Percentiles rank a stretch among this genome's conserved stretches.
These are phyloP conservation scores for Starmerella roubikii DNA, from an alignment of 805 yeast species.

Conservation along the genomic window DNA sequence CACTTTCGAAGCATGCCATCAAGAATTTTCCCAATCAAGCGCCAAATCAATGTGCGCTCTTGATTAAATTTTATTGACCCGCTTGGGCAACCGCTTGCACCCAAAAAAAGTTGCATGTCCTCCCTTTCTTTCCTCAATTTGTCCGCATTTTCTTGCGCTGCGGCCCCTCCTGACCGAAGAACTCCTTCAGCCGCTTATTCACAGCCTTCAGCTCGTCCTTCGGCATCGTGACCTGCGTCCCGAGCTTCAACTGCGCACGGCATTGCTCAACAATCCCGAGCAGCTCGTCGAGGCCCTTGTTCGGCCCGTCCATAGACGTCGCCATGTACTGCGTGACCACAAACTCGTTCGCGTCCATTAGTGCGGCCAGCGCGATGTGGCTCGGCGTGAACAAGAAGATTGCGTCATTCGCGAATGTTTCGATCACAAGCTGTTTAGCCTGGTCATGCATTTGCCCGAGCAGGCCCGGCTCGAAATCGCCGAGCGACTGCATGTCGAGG, in stretches of 20 bases:
- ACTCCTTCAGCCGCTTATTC: constrained; percentile 26
- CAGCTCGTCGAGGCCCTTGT: constrained; percentile 17
- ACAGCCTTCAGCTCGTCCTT: constrained; percentile 26
- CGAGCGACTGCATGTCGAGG: constrained; percentile 64
- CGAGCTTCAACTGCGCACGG: constrained; percentile 16
- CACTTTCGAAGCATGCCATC: too few species aligned
- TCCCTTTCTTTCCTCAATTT: too few species aligned
- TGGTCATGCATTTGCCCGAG: constrained; percentile 58
- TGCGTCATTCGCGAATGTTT: constrained; percentile 63
- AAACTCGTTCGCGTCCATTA: constrained; percentile 51
- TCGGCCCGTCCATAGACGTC: constrained; percentile 36
- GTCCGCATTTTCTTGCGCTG: too few species aligned
- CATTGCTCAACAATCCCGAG: constrained; percentile 22
- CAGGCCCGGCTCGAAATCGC: constrained; percentile 31
- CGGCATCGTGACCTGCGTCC: constrained; percentile 10
- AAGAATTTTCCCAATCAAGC: too few species aligned
- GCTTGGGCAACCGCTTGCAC: too few species aligned
- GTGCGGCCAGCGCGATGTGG: constrained; percentile 82
- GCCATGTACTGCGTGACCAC: constrained; percentile 54
- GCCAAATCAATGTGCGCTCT: too few species aligned
- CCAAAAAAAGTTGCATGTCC: too few species aligned
- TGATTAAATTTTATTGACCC: too few species aligned
- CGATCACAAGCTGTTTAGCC: constrained; percentile 52
- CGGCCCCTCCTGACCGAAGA: constrained; percentile 8
- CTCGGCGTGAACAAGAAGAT: constrained; percentile 79